These are phyloP conservation scores for Leccinellum rugosiceps DNA, from an alignment of 768 basidiomycete genomes.

Conservation along the genomic window DNA sequence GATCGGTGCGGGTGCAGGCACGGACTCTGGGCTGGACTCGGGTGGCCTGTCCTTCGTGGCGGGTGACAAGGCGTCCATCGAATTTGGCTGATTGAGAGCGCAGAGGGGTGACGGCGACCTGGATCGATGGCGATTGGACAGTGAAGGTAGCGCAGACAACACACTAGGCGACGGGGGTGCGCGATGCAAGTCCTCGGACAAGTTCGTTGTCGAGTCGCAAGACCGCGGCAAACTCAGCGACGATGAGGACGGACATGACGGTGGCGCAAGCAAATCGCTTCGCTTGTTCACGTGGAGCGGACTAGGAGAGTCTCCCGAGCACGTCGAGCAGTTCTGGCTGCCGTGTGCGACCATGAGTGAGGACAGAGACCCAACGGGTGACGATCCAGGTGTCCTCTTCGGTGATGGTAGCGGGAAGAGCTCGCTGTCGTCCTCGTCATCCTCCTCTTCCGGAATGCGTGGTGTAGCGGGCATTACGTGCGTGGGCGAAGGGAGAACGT, in stretches of 20 bases:
- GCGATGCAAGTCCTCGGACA: constrained; percentile 3
- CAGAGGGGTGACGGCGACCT: constrained; percentile 9
- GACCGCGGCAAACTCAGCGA: constrained; percentile 23
- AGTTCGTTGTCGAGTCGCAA: constrained; percentile 10
- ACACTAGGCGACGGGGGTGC: constrained; percentile 22
- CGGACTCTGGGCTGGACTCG: not conserved
- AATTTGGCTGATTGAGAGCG: constrained; percentile 6
- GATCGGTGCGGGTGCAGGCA: not conserved
- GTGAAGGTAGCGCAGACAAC: constrained; percentile 20
- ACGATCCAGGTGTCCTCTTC: constrained; percentile 47
- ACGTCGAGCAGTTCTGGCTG: constrained; percentile 12
- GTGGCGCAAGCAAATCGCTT: constrained; percentile 19
- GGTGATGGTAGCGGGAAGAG: constrained; percentile 61
- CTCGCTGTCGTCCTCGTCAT: constrained; percentile 53
- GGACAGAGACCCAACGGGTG: constrained; percentile 31
- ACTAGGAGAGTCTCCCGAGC: constrained; percentile 13
- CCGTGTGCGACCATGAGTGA: constrained; percentile 15
- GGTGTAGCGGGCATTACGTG: constrained; percentile 14
- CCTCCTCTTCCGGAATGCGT: constrained; percentile 32
- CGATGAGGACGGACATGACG: constrained; percentile 22
- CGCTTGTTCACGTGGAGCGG: not conserved
- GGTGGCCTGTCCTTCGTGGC: not conserved
- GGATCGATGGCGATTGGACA: constrained; percentile 19
- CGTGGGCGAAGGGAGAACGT: constrained; percentile 12
- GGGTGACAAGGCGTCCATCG: not conserved